Evolutionary conservation across 2,329 filamentous ascomycete genomes (phyloP).

Genomic region (Scedosporium dehoogii): DNA sequence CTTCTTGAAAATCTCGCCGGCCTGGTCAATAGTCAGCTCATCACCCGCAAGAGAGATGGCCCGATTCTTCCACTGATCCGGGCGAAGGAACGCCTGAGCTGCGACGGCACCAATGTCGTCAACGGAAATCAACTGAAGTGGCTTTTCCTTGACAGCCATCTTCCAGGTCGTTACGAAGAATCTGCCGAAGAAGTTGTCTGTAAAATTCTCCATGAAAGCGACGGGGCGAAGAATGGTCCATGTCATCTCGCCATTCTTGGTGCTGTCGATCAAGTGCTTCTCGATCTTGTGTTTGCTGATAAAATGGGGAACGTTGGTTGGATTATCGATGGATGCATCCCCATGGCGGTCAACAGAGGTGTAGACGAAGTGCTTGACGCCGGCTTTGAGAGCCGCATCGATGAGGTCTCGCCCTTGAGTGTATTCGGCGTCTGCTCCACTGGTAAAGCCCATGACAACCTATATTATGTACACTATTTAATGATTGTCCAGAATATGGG

Average conservation of each 20-base stretch:
- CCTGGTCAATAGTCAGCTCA: slow-evolving; percentile 24
- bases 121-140: slow-evolving; percentile 35
- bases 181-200: slow-evolving; percentile 43
- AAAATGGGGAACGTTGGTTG: slow-evolving; percentile 73
- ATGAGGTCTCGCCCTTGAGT: slow-evolving; percentile 64
- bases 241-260: slow-evolving; percentile 15
- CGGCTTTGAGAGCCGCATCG: slow-evolving; percentile 75
- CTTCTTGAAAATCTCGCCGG: slow-evolving; percentile 20
- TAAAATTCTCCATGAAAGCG: slow-evolving; percentile 30
- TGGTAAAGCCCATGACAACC: background rate
- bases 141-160: slow-evolving; percentile 30
- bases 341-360: slow-evolving; percentile 90
- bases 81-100: slow-evolving; percentile 35
- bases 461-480: background rate
- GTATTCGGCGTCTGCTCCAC: slow-evolving; percentile 7
- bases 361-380: slow-evolving; percentile 87
- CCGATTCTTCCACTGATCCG: slow-evolving; percentile 41
- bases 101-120: slow-evolving; percentile 42
- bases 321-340: slow-evolving; percentile 53
- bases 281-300: slow-evolving; percentile 86
- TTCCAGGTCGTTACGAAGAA: slow-evolving; percentile 31
- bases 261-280: slow-evolving; percentile 72
- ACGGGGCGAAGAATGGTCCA: slow-evolving; percentile 28
- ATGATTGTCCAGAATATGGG: background rate
- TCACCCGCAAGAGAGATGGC: slow-evolving; percentile 29